Evolutionary conservation across 2,329 filamentous ascomycete genomes (phyloP), one percentile per base, ranked within the genome.

Genomic region (Xylaria sp.): DNA sequence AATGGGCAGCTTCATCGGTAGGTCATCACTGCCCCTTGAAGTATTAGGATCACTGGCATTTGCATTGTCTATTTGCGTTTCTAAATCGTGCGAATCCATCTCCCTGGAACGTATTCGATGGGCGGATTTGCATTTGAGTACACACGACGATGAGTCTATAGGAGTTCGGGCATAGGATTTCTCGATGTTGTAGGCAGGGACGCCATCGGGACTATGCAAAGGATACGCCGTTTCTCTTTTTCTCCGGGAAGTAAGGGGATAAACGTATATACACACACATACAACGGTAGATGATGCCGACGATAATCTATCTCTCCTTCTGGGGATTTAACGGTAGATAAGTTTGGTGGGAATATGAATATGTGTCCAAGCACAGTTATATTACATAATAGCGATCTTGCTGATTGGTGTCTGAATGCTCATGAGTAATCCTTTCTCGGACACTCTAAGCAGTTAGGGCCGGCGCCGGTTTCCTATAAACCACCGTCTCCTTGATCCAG

Each of bases 91-190:
- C n/a, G 51, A 52, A 17, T 23, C 27, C 35, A 27, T 19, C n/a
- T 43, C 4, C 6, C 23, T 19, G 40, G 27, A 37, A 38, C n/a
- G 25, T 46, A 31, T 13, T 31, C 56, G 60, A 33, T 33, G 31
- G 15, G 38, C 9, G 17, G 15, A 13, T 23, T 58, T 41, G 31
- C 31, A 53, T 54, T 43, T 44, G 4, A 41, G 31, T 41, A 38
- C 29, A 47, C 40, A 23, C 27, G 23, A 21, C 27, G 25, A 19
- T 49, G 11, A 48, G 27, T 35, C 25, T 44, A 43, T 40, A 43
- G 60, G 61, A 60, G 53, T 63, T 63, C n/a, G 35, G 35, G 38
- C 13, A 49, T n/a, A 37, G 27, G 37, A 38, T 33, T 62, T 49
- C 54, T 54, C 37, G 23, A 47, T n/a, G 35, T 43, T 29, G 46